Percentiles rank a stretch among this genome's conserved stretches.
Evolutionary conservation across 176 grass and related monocot genomes (phyloP).

Genomic region (Alloteropsis semialata): DNA sequence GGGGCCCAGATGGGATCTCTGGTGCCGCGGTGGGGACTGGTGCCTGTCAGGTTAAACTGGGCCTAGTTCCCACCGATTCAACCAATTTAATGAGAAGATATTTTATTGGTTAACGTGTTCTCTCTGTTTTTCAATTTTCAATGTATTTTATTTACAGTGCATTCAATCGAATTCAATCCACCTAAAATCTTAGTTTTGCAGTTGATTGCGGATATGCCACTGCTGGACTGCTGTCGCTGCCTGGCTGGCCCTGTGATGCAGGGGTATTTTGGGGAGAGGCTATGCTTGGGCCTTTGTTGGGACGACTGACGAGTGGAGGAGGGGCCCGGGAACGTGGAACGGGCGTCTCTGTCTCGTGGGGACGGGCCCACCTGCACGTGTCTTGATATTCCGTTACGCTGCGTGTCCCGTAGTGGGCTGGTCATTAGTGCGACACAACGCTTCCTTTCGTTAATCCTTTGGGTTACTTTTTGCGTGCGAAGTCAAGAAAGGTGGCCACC

Average conservation of each 20-base stretch:
- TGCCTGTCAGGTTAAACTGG: too few species aligned
- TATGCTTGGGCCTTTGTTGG: too few species aligned
- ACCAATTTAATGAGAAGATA: too few species aligned
- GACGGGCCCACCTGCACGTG: slow-evolving; percentile 19
- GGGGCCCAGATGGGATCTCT: slow-evolving; percentile 16
- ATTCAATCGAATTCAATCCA: too few species aligned
- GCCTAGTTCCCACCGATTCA: too few species aligned
- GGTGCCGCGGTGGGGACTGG: not conserved
- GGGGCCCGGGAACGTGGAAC: slow-evolving; percentile 21
- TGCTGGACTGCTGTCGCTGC: too few species aligned
- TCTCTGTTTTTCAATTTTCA: too few species aligned
- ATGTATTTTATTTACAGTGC: too few species aligned
- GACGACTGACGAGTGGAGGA: not conserved
- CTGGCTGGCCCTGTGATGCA: too few species aligned
- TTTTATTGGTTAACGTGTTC: too few species aligned
- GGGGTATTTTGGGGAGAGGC: too few species aligned
- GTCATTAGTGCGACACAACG: not conserved
- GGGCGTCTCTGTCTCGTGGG: not conserved
- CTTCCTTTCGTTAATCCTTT: not conserved
- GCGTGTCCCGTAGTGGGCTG: not conserved
- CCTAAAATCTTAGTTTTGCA: too few species aligned
- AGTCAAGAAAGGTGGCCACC: slow-evolving; percentile 25
- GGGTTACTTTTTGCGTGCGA: not conserved
- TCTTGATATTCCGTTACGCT: not conserved
- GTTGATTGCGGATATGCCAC: not conserved